phyloP scores from a whole-genome alignment of 805 yeast genomes.

The Saccharomyces cerevisiae region DNA sequence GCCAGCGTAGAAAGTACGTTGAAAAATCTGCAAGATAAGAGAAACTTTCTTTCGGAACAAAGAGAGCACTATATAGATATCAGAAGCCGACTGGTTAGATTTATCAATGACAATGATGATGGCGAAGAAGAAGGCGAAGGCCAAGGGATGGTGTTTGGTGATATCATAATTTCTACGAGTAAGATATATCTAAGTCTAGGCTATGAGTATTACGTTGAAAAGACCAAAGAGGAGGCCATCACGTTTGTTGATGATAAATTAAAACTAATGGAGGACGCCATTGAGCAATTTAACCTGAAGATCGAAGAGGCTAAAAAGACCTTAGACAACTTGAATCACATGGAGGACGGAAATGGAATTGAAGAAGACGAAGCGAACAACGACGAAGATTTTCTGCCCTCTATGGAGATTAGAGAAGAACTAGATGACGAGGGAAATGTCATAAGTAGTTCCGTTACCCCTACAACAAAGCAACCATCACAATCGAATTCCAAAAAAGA shows the following conservation, averaged over 20 bases:
- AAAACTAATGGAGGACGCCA: slow-evolving; percentile 31
- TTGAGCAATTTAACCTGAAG: slow-evolving; percentile 34
- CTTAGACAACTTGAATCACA: slow-evolving; percentile 19
- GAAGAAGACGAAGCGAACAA: slow-evolving; percentile 5
- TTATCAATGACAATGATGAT: slow-evolving; percentile 2
- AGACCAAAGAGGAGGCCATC: slow-evolving; percentile 16
- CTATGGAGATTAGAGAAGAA: slow-evolving; percentile 78
- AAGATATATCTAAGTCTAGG: slow-evolving; percentile 26
- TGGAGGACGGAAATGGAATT: slow-evolving; percentile 1
- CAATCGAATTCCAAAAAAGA: not conserved
- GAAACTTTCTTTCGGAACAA: slow-evolving; percentile 24
- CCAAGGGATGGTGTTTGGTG: slow-evolving; percentile 25
- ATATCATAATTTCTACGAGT: slow-evolving; percentile 21
- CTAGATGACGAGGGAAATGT: slow-evolving; percentile 79
- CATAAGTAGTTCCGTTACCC: slow-evolving; percentile 37
- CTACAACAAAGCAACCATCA: slow-evolving; percentile 21
- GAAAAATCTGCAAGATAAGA: slow-evolving; percentile 16
- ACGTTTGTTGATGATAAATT: slow-evolving; percentile 21
- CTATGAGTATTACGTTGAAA: slow-evolving; percentile 28
- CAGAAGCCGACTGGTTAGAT: slow-evolving; percentile 7
- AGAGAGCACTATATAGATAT: slow-evolving; percentile 17
- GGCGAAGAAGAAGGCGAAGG: slow-evolving; percentile 6
- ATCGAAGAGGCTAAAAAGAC: slow-evolving; percentile 35
- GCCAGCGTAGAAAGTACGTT: slow-evolving; percentile 19
- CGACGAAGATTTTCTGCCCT: slow-evolving; percentile 39